Evolutionary conservation across 1,284 basidiomycete species (phyloP).

Genomic region (Apiotrichum mycotoxinovorans): DNA sequence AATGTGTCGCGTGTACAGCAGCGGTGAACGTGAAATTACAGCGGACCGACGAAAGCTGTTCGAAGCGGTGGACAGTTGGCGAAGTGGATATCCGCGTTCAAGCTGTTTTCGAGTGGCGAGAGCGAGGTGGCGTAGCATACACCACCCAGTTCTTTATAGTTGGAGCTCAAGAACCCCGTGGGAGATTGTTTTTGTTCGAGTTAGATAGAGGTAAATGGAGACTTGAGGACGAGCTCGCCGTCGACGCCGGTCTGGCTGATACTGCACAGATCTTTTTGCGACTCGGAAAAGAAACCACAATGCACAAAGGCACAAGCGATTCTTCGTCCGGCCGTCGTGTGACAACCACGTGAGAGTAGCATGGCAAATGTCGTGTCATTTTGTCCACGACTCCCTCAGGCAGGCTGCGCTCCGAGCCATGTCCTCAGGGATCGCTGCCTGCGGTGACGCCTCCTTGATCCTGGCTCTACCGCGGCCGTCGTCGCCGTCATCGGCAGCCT

Average conservation of each 20-base stretch:
- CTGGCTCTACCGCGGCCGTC: neutral
- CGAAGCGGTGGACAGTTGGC: neutral
- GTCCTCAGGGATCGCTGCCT: too few species aligned
- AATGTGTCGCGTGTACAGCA: neutral
- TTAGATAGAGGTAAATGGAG: neutral
- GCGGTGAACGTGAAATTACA: neutral
- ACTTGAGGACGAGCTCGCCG: neutral
- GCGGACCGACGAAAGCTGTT: neutral
- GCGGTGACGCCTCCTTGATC: too few species aligned
- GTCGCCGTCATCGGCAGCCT: neutral
- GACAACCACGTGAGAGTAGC: too few species aligned
- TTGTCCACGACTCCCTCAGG: too few species aligned
- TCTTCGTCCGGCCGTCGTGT: too few species aligned
- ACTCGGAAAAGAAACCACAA: neutral
- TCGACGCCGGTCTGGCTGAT: neutral
- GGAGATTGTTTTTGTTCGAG: neutral
- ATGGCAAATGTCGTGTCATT: too few species aligned
- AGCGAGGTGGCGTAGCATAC: slow-evolving; percentile 17
- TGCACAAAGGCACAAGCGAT: too few species aligned
- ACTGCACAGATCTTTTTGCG: neutral
- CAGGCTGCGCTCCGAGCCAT: too few species aligned
- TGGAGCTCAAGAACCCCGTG: neutral
- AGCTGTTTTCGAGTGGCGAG: slow-evolving; percentile 16
- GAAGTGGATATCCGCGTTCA: neutral
- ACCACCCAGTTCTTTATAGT: slow-evolving; percentile 10